A percentile compares a stretch with the other conserved stretches of the same genome.
phyloP scores from a whole-genome alignment of 495 filamentous ascomycete species.

The Mycothermus thermophilus region DNA sequence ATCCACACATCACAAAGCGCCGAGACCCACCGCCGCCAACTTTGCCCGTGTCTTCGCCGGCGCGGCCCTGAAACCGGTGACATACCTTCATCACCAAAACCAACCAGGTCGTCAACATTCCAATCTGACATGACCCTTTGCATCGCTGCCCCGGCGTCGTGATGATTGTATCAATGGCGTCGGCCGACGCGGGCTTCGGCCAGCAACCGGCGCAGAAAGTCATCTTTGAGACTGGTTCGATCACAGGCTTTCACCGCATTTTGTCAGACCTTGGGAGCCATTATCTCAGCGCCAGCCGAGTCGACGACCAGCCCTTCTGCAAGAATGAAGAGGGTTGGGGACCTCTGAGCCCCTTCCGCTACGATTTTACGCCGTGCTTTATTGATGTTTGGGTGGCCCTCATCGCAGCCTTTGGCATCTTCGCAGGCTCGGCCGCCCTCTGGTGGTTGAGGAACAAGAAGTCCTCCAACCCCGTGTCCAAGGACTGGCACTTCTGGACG shows the following conservation, averaged over 20 bases:
- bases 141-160: too few species aligned
- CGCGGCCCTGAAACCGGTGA: too few species aligned
- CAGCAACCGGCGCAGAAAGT: too few species aligned
- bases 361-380: conserved; percentile 95
- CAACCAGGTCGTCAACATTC: too few species aligned
- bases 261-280: conserved; percentile 24
- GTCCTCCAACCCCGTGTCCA: conserved; percentile 51
- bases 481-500: conserved; percentile 91
- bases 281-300: conserved; percentile 31
- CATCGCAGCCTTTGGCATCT: conserved; percentile 62
- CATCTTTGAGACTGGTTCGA: conserved; percentile 37
- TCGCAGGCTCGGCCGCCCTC: conserved; percentile 61
- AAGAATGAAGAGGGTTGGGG: conserved; percentile 89
- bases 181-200: too few species aligned
- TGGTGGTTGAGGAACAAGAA: conserved; percentile 48
- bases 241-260: conserved; percentile 34
- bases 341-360: conserved; percentile 66
- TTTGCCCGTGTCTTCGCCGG: too few species aligned
- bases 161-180: too few species aligned
- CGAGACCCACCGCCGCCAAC: too few species aligned
- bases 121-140: too few species aligned
- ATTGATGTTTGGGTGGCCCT: conserved; percentile 69
- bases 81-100: too few species aligned
- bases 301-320: conserved; percentile 56
- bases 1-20: too few species aligned